Conservation (phyloP, 2,329 filamentous ascomycete species). For the Claviceps lovelessii region DNA sequence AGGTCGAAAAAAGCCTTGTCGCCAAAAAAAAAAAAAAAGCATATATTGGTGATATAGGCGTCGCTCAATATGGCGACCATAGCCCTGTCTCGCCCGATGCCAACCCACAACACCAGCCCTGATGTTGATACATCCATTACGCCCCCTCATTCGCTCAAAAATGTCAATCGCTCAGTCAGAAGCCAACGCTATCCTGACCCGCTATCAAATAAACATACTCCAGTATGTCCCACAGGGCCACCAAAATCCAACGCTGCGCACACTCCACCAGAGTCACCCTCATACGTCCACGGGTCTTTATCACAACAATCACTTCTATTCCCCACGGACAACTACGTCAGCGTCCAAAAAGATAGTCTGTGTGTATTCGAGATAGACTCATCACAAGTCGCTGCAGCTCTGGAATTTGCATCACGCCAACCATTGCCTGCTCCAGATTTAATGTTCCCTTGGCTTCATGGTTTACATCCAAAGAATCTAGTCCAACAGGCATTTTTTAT, state of each 20-base stretch:
- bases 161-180: slow-evolving; percentile 10
- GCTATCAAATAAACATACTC: slow-evolving; percentile 79
- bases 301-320: slow-evolving; percentile 57
- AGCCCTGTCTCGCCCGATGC: slow-evolving; percentile 34
- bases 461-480: slow-evolving; percentile 75
- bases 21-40: background rate
- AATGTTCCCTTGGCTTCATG: slow-evolving; percentile 94
- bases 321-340: slow-evolving; percentile 52
- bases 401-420: slow-evolving; percentile 64
- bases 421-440: slow-evolving; percentile 70
- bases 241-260: slow-evolving; percentile 37
- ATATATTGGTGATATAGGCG: background rate
- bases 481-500: slow-evolving; percentile 84
- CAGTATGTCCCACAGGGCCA: slow-evolving; percentile 74
- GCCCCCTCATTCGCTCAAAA: slow-evolving; percentile 27
- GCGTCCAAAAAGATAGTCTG: slow-evolving; percentile 36
- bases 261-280: slow-evolving; percentile 53
- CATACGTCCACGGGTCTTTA: slow-evolving; percentile 32
- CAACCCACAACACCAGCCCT: slow-evolving; percentile 29
- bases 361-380: slow-evolving; percentile 61
- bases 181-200: slow-evolving; percentile 22
- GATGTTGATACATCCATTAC: slow-evolving; percentile 24
- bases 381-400: slow-evolving; percentile 51
- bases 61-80: slow-evolving; percentile 36
- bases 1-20: background rate